Conservation (phyloP, 495 filamentous ascomycete species). For the Talaromyces thailandensis region DNA sequence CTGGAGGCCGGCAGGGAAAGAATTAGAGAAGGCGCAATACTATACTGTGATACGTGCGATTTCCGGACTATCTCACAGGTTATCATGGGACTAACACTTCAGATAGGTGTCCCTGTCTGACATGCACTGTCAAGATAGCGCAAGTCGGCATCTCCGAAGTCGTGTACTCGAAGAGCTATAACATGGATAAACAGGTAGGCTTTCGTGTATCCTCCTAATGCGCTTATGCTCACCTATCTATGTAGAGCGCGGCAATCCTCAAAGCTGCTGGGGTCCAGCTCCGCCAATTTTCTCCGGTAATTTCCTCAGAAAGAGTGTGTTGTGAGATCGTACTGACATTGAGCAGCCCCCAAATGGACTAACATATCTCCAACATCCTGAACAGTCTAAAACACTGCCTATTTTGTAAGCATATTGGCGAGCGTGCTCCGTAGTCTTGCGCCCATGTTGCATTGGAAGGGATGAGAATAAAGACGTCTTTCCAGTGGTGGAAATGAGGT, state of each 20-base stretch:
- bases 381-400: neutral
- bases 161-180: slow-evolving; percentile 86
- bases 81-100: neutral
- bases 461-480: neutral
- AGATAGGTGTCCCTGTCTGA: slow-evolving; percentile 78
- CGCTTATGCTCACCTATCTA: slow-evolving; percentile 8
- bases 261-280: slow-evolving; percentile 64
- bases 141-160: slow-evolving; percentile 95
- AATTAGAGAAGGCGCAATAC: slow-evolving; percentile 64
- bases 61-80: neutral
- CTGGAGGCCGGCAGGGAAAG: slow-evolving; percentile 89
- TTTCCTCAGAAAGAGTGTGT: slow-evolving; percentile 10
- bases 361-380: slow-evolving; percentile 28
- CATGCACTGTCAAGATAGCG: slow-evolving; percentile 96
- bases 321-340: slow-evolving; percentile 8
- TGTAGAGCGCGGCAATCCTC: slow-evolving; percentile 68
- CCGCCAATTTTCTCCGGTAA: slow-evolving; percentile 75
- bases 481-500: neutral
- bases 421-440: neutral
- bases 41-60: slow-evolving; percentile 84
- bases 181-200: slow-evolving; percentile 68
- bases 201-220: neutral
- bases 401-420: slow-evolving; percentile 2
- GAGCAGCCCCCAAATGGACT: slow-evolving; percentile 39
- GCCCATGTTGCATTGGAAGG: neutral